Conservation (phyloP, 2,329 filamentous ascomycete species). For the Clonostachys solani region DNA sequence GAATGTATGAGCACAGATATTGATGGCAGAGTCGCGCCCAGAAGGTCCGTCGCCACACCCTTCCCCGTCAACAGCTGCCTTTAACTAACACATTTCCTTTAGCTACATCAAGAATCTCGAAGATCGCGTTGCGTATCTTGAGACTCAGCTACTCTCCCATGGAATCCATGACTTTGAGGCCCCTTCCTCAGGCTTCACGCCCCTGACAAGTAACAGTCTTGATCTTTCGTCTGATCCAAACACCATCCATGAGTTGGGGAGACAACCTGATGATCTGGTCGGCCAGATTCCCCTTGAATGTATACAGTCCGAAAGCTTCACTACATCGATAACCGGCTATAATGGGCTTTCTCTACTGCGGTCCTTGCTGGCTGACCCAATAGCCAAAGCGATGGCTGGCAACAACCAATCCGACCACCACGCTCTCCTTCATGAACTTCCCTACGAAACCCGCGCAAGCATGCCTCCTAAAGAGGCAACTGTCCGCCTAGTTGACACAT, state of each 20-base stretch:
- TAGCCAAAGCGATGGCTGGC: background rate
- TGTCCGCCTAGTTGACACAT: constrained; percentile 8
- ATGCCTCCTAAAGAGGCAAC: constrained; percentile 6
- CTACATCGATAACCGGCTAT: background rate
- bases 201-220: background rate
- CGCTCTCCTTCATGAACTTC: constrained; percentile 4
- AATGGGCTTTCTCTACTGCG: constrained; percentile 4
- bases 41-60: constrained; percentile 2
- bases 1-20: constrained; percentile 20
- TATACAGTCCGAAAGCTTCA: background rate
- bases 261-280: background rate
- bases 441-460: constrained; percentile 3
- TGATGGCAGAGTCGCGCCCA: constrained; percentile 5
- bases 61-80: background rate
- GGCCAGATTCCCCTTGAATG: background rate
- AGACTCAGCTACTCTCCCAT: constrained; percentile 6
- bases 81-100: constrained; percentile 3
- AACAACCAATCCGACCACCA: background rate
- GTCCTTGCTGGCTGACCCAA: constrained; percentile 5
- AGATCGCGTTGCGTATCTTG: constrained; percentile 14
- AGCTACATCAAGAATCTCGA: constrained; percentile 18
- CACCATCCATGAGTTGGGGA: background rate
- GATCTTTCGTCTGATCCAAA: background rate
- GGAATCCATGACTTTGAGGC: background rate
- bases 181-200: background rate